Conservation (phyloP, 2,329 filamentous ascomycete genomes). For the Lasiodiplodia theobromae region DNA sequence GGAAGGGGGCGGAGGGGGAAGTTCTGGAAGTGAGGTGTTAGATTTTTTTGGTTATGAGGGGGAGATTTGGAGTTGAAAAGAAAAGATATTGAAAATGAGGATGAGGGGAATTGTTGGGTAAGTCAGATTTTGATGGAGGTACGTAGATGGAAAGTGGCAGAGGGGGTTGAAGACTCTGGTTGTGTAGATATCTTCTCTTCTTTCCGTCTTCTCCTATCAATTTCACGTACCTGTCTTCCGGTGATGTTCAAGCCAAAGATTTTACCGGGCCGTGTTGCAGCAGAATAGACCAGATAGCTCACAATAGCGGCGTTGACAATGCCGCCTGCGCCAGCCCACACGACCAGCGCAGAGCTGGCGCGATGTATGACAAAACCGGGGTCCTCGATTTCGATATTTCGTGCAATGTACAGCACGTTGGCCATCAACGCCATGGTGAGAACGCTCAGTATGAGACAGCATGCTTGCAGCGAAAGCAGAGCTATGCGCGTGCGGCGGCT, state of each 20-base stretch:
- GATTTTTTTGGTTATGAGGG: no score
- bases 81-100: no score
- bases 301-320: not conserved
- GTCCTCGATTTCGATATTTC: slow-evolving; percentile 4
- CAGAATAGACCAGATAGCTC: not conserved
- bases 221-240: slow-evolving; percentile 1
- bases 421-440: slow-evolving; percentile 1
- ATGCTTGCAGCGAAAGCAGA: not conserved
- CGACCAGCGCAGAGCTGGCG: slow-evolving; percentile 3
- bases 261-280: not conserved
- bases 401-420: slow-evolving; percentile 11
- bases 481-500: not conserved
- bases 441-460: not conserved
- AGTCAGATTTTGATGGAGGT: no score
- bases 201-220: not conserved
- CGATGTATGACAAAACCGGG: slow-evolving; percentile 16
- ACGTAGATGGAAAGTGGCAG: not conserved
- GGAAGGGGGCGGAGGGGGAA: not conserved
- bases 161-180: no score
- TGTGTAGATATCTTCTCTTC: not conserved
- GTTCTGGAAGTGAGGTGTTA: not conserved
- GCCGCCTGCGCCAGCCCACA: slow-evolving; percentile 9
- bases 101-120: no score
- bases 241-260: not conserved
- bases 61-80: no score